These are phyloP conservation scores for Exutisphaerella laricina DNA, from an alignment of 2,329 filamentous ascomycete genomes.

Conservation along the genomic window DNA sequence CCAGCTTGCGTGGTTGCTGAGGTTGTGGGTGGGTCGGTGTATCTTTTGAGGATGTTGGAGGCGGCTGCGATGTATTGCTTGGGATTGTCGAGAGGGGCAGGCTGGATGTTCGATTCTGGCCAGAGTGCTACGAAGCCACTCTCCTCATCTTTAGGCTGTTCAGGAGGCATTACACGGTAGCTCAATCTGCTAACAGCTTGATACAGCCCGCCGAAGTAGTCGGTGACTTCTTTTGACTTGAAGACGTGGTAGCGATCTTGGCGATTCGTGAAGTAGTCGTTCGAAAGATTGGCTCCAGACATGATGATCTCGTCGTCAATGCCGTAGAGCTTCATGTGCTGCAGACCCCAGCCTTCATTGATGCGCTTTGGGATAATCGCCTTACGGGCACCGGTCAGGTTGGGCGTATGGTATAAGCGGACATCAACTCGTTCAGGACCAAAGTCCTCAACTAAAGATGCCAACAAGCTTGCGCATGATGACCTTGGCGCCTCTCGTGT, in stretches of 20 bases:
- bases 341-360: constrained; percentile 96
- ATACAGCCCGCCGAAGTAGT: constrained; percentile 78
- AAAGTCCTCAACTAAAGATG: constrained; percentile 77
- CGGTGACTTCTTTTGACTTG: constrained; percentile 67
- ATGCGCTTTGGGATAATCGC: constrained; percentile 78
- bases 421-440: constrained; percentile 80
- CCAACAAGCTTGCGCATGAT: constrained; percentile 83
- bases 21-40: constrained; percentile 52
- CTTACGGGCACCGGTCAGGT: constrained; percentile 81
- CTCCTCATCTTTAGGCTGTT: constrained; percentile 39
- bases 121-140: constrained; percentile 58
- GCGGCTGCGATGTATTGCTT: constrained; percentile 64
- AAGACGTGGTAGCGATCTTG: constrained; percentile 95
- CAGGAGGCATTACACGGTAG: constrained; percentile 65
- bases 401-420: constrained; percentile 97
- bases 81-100: constrained; percentile 67
- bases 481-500: constrained; percentile 82
- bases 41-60: constrained; percentile 58
- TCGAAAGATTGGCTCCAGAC: constrained; percentile 88
- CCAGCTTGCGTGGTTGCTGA: constrained; percentile 28
- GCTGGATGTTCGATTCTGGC: constrained; percentile 68
- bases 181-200: constrained; percentile 71
- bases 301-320: constrained; percentile 93
- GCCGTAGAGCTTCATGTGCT: constrained; percentile 99
- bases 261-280: constrained; percentile 93